phyloP scores from a whole-genome alignment of 345 rosid genomes.

The Eucalyptus viminalis region DNA sequence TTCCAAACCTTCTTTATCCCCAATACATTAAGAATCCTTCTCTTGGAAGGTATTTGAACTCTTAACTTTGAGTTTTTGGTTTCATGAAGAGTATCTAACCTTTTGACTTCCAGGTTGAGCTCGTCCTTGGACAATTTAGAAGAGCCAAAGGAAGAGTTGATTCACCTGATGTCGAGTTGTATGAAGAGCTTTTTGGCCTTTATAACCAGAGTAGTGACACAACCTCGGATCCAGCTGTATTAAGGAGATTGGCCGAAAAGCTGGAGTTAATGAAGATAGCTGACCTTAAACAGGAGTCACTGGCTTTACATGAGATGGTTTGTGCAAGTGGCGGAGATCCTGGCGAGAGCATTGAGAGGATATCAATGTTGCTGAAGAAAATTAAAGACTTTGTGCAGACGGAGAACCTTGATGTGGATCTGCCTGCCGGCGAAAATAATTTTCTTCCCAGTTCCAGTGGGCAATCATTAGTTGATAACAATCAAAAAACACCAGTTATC shows the following conservation, averaged over 20 bases:
- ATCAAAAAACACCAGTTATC: slow-evolving; percentile 53
- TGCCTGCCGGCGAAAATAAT: slow-evolving; percentile 19
- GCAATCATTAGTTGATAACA: slow-evolving; percentile 43
- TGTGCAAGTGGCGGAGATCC: slow-evolving; percentile 57
- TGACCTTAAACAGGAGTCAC: slow-evolving; percentile 81
- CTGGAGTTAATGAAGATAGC: slow-evolving; percentile 59
- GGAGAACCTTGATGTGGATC: slow-evolving; percentile 46
- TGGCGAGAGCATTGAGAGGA: slow-evolving; percentile 70
- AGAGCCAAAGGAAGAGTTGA: slow-evolving; percentile 87
- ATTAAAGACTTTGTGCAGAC: slow-evolving; percentile 87
- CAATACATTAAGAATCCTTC: background rate
- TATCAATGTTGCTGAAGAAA: slow-evolving; percentile 66
- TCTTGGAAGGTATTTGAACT: background rate
- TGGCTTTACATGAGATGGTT: slow-evolving; percentile 89
- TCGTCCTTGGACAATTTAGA: slow-evolving; percentile 75
- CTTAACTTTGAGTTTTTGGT: background rate
- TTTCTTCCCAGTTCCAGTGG: slow-evolving; percentile 33
- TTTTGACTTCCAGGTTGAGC: slow-evolving; percentile 53
- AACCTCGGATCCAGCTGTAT: slow-evolving; percentile 29
- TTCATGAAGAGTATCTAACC: background rate
- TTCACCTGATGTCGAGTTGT: slow-evolving; percentile 41
- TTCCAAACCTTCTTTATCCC: background rate
- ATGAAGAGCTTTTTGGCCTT: slow-evolving; percentile 53
- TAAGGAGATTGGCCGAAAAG: slow-evolving; percentile 58
- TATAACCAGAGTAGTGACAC: slow-evolving; percentile 36